Percentiles rank a stretch among this genome's conserved stretches.
Evolutionary conservation across 129 eudicot species (phyloP).

Genomic region (Dittrichia graveolens): DNA sequence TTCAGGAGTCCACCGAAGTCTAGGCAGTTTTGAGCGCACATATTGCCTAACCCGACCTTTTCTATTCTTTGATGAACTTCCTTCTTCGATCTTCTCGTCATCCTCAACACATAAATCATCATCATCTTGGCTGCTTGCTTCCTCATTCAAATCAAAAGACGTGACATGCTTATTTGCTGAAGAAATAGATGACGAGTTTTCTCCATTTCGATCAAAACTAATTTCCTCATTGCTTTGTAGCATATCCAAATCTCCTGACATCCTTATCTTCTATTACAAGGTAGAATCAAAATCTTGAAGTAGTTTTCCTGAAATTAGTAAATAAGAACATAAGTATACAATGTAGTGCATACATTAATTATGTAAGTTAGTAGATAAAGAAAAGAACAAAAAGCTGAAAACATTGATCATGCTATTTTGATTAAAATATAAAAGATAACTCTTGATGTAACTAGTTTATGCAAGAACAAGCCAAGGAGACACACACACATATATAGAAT

Average conservation of each 20-base stretch:
- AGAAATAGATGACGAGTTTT: conserved; percentile 39
- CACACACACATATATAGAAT: conserved; percentile 19
- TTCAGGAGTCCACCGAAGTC: conserved; percentile 94
- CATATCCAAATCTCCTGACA: conserved; percentile 39
- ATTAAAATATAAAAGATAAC: not conserved
- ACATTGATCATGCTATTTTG: conserved; percentile 22
- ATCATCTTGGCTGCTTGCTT: conserved; percentile 43
- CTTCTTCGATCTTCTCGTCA: conserved; percentile 32
- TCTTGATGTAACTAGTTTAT: conserved; percentile 10
- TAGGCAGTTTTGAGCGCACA: conserved; percentile 73
- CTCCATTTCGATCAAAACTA: conserved; percentile 31
- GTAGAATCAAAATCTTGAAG: conserved; percentile 16
- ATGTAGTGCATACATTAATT: conserved; percentile 1
- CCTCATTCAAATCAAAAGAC: conserved; percentile 74
- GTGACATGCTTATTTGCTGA: conserved; percentile 42
- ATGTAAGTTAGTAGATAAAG: conserved; percentile 12
- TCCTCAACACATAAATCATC: conserved; percentile 31
- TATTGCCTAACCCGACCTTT: conserved; percentile 62
- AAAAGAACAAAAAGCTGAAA: conserved; percentile 22
- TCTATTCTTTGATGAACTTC: conserved; percentile 36
- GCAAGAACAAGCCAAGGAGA: conserved; percentile 2
- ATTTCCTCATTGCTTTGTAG: conserved; percentile 26
- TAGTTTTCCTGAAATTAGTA: conserved; percentile 20
- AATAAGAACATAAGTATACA: not conserved
- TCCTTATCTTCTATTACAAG: conserved; percentile 13